Percentiles rank a stretch among this genome's conserved stretches.
These are phyloP conservation scores for Trametes pubescens DNA, from an alignment of 1,284 basidiomycete genomes.

Conservation along the genomic window DNA sequence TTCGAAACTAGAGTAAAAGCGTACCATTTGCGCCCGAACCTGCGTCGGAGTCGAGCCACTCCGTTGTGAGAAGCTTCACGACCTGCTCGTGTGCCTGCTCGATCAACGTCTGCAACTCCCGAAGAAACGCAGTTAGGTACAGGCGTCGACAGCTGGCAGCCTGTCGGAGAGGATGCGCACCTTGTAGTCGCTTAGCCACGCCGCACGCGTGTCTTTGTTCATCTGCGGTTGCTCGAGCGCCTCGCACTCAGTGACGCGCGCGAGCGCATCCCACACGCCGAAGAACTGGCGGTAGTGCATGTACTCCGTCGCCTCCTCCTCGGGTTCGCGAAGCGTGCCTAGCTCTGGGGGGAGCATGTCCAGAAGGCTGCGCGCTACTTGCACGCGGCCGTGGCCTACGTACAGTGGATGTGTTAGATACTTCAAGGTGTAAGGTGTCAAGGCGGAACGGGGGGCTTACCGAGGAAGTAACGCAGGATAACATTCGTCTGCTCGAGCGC, in stretches of 20 bases:
- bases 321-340: constrained; percentile 62
- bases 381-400: constrained; percentile 76
- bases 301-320: constrained; percentile 73
- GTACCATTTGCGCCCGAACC: constrained; percentile 50
- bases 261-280: constrained; percentile 69
- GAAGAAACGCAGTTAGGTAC: neutral
- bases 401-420: neutral
- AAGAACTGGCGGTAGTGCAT: constrained; percentile 81
- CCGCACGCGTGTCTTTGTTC: constrained; percentile 63
- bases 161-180: constrained; percentile 43
- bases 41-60: constrained; percentile 73
- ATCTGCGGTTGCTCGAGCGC: constrained; percentile 59
- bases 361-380: constrained; percentile 73
- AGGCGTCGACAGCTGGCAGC: neutral
- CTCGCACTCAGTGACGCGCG: constrained; percentile 64
- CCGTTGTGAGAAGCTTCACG: constrained; percentile 72
- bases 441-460: constrained; percentile 51
- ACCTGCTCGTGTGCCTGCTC: constrained; percentile 68
- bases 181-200: constrained; percentile 71
- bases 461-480: constrained; percentile 87
- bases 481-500: constrained; percentile 88
- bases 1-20: constrained; percentile 28
- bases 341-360: constrained; percentile 74
- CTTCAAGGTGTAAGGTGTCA: constrained; percentile 1
- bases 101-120: constrained; percentile 56